Conservation (phyloP, 306 rosid species). For the Cucumis hystrix region DNA sequence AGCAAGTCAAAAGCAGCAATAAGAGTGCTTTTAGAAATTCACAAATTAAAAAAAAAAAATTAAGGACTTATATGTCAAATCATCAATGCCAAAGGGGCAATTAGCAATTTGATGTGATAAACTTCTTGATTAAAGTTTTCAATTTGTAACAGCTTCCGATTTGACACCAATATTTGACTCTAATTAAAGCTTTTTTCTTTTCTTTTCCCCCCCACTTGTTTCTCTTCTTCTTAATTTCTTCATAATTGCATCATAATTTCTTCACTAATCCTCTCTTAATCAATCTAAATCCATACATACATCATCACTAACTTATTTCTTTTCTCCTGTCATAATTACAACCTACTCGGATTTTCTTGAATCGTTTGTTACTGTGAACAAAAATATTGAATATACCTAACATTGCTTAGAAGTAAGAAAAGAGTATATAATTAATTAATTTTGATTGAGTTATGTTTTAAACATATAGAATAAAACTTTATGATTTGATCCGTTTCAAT, state of each 20-base stretch:
- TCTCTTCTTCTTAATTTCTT: neutral
- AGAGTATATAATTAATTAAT: too few species aligned
- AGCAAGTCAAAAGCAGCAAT: conserved; percentile 14
- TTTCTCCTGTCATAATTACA: neutral
- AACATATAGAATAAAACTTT: neutral
- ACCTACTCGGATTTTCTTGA: neutral
- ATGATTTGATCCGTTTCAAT: neutral
- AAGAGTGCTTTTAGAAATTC: conserved; percentile 17
- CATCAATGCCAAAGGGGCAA: conserved; percentile 7
- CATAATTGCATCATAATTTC: conserved; percentile 1
- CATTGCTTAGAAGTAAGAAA: neutral
- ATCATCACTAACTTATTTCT: neutral
- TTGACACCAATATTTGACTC: conserved; percentile 31
- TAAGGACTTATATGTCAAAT: conserved; percentile 24
- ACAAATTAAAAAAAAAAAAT: too few species aligned
- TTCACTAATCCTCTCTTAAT: neutral
- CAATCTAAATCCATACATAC: neutral
- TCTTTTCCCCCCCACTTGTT: neutral
- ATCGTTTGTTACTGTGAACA: neutral
- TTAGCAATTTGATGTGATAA: neutral
- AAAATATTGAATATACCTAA: neutral
- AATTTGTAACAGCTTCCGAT: conserved; percentile 32
- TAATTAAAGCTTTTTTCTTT: conserved; percentile 3
- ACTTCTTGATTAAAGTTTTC: conserved; percentile 30
- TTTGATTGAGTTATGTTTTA: too few species aligned